Base-by-base conservation (phyloP, 768 basidiomycete genomes). In the Suillus americanus region DNA sequence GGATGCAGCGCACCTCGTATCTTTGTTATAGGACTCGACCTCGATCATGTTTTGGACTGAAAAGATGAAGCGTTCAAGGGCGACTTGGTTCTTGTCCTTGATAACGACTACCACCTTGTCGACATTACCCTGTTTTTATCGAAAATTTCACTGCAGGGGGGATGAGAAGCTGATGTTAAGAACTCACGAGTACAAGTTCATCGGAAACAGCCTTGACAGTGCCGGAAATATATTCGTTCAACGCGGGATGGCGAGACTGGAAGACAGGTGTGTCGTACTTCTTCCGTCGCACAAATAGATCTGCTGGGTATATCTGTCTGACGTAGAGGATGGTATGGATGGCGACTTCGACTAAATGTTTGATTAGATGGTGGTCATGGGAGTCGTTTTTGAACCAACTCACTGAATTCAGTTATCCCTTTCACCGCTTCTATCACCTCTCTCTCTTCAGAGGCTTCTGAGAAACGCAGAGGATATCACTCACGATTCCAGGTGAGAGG, bases 261-360 rank as follows among this genome's bases (percentile, higher is more conserved):
- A 88, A 98, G 12, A 97, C 94, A 0, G 94, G 91, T 0, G 90
- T 90, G 65, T 94, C 88, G 75, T 95, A 97, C 74, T 95, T 95
- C 79, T 91, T 91, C 63, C 92, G 84, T 48, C 94, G 85, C 45
- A 91, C 83, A 73, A 99, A 99, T 23, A 97, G 82, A 62, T 92
- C 92, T 50, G 89, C 81, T 0, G 96, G 97, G 71, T 98, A 99
- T 59, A 99, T 83, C 68, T 92, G 90, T 23, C 97, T 89, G 35
- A 95, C 87, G 71, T 93, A 97, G 6, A 99, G 84, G 66, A 99
- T 94, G 4, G 89, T 89, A 72, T 98, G 96, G 65, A 97, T 89
- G 12, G 93, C 92, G 37, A 96, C 92, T 73, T 99, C 97, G 69
- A 99, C 97, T 99, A 71, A 25, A 35, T 54, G 12, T 13, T 43